Base-by-base conservation (phyloP, 768 basidiomycete species). In the Boletus subcaerulescens region DNA sequence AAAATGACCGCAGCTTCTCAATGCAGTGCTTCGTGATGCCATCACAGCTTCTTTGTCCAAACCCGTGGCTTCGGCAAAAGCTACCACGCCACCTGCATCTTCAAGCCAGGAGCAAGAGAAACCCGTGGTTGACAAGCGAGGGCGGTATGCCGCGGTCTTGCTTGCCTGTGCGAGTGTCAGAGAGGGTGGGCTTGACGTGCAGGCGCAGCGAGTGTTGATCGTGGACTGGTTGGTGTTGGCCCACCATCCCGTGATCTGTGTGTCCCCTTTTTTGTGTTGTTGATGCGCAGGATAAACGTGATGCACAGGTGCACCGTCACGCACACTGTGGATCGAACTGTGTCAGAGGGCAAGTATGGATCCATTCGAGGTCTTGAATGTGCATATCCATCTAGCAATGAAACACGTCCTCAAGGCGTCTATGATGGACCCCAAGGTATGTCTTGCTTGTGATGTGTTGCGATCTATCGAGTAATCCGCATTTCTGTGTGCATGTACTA, bases 191-290 rank as follows among this genome's bases (percentile, higher is more conserved):
- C 61, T 78, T 3, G 79, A 80, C 8, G 50, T 60, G 2, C 60
- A 62, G 1, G 52, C 75, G 10, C 71, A 76, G 48, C 83, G 85
- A 58, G 64, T 69, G 4, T 55, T 81, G 24, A 60, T 89, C 17
- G 73, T 80, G 1, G 74, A 87, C 24, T 71, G 82, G 47, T 58
- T 93, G 14, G 76, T 92, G 17, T 64, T 95, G 33, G 83, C 83
- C 1, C 91, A 96, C 66, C 93, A 95, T 71, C 77, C 81, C 8
- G 71, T 73, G 40, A 74, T 84, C 45, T 76, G 89, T 89, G 48
- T 58, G 86, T 50, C 10, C 4, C 3, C 15, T 14, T 15, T 40
- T 26, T 45, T 20, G 17, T 7, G 17, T 29, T 4, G n/a, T 29
- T 53, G 20, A 31, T 9, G 11, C n/a, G 4, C 12, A 8, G 3